Percentiles rank a stretch among this genome's conserved stretches.
Evolutionary conservation across 2,329 filamentous ascomycete genomes (phyloP).

Genomic region (Dactylellina parvicollis): DNA sequence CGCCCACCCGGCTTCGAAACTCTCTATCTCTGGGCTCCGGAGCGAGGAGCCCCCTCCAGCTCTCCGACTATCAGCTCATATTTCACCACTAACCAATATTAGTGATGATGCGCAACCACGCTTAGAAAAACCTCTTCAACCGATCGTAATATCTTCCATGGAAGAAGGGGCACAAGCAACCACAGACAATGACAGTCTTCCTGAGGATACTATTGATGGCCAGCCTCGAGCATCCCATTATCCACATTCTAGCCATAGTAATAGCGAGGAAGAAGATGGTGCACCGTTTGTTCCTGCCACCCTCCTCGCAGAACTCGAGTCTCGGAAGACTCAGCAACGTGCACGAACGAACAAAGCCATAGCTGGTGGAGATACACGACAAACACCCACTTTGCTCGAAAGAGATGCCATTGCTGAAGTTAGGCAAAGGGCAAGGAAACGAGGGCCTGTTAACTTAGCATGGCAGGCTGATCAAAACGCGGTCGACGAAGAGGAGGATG

Average conservation of each 20-base stretch:
- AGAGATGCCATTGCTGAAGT: slow-evolving; percentile 89
- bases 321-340: slow-evolving; percentile 89
- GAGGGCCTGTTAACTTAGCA: slow-evolving; percentile 82
- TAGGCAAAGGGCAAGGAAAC: slow-evolving; percentile 77
- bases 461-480: slow-evolving; percentile 76
- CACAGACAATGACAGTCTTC: background rate
- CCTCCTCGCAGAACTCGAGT: slow-evolving; percentile 86
- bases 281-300: slow-evolving; percentile 74
- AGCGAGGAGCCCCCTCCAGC: slow-evolving; percentile 5
- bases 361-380: slow-evolving; percentile 69
- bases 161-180: background rate
- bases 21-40: slow-evolving; percentile 16
- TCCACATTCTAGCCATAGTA: slow-evolving; percentile 37
- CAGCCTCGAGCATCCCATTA: slow-evolving; percentile 36
- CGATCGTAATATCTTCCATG: background rate
- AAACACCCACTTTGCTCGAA: slow-evolving; percentile 80
- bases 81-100: background rate
- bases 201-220: slow-evolving; percentile 1
- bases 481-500: slow-evolving; percentile 73
- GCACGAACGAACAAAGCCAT: slow-evolving; percentile 68
- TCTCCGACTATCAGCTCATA: slow-evolving; percentile 1
- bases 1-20: slow-evolving; percentile 27
- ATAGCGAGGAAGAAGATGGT: slow-evolving; percentile 56
- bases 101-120: slow-evolving; percentile 6
- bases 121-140: background rate